Base-by-base conservation (phyloP, 208 protist species). In the Strigomonas culicis region DNA sequence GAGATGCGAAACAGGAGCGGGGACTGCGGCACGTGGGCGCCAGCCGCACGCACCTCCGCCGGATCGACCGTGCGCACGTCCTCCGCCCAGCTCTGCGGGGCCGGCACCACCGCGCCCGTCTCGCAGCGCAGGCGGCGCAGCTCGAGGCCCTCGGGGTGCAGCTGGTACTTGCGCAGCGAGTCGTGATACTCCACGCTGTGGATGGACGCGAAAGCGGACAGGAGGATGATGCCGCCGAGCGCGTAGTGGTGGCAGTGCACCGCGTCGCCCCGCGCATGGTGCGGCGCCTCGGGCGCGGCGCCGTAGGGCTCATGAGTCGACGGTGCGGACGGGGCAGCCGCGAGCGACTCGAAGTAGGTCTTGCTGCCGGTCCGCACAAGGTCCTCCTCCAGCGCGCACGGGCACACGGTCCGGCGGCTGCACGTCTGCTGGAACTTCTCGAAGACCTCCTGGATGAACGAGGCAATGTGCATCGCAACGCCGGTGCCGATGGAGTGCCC, bases 401-500 rank as follows among this genome's bases (percentile, higher is more conserved):
- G 49, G 24, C 49, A 55, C 8, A 55, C 49, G 27, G 11, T 24
- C 13, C 24, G 10, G 10, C 49, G 17, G 49, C 49, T 30, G 8
- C 10, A 19, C 8, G 7, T 55, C 10, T 27, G 2, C 27, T 39
- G 69, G 55, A 73, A 55, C 36, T 52, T 59, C 25, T 64, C 52
- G 52, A 75, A 76, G 0, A 79, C 46, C 25, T 53, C 44, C 32
- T 75, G 55, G 25, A 82, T 75, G 46, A 71, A 78, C 17, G 44
- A 22, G 1, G 77, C 72, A 0, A 75, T 55, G 66, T 82, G 77
- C 39, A 82, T 66, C 15, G 72, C 69, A 15, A 82, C 72, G 1
- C 59, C 77, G 3, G 70, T 74, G 46, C 77, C 77, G 43, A 82
- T 78, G 55, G 72, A 82, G 66, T 82, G 72, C n/a, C 77, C 77